Percentiles rank a stretch among this genome's conserved stretches.
Conservation (phyloP, 495 filamentous ascomycete genomes). For the Tuber brumale region DNA sequence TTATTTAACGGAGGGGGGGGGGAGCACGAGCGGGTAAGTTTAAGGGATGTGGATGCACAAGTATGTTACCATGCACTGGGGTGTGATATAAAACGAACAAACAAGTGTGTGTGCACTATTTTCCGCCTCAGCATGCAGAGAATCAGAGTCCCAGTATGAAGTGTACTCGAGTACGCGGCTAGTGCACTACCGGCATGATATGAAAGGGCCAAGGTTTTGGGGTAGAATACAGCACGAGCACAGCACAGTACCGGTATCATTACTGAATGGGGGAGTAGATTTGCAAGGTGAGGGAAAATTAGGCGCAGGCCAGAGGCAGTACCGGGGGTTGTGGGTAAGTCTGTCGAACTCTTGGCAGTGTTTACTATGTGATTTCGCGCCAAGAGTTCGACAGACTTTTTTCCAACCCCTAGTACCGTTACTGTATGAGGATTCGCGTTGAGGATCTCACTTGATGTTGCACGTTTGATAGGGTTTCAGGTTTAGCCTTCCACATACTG, state of each 20-base stretch:
- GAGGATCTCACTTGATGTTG: neutral
- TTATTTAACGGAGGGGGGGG: neutral
- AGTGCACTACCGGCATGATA: neutral
- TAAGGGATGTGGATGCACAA: neutral
- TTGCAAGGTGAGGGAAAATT: neutral
- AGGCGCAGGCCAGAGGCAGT: neutral
- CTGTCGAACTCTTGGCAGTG: too few relatives aligned
- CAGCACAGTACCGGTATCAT: too few relatives aligned
- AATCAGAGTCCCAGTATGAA: neutral
- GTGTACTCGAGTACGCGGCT: neutral
- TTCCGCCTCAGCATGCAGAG: neutral
- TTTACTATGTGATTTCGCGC: too few relatives aligned
- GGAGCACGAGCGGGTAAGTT: neutral
- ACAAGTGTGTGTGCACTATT: neutral
- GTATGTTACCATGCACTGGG: neutral
- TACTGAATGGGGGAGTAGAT: neutral
- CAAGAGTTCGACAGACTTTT: too few relatives aligned
- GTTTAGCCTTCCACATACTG: neutral
- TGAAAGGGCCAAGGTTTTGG: neutral
- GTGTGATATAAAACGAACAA: neutral
- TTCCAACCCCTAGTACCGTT: too few relatives aligned
- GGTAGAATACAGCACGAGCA: neutral
- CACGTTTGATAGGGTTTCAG: neutral
- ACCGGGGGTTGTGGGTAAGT: too few relatives aligned
- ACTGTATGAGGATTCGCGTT: neutral